Conservation (phyloP, 176 grass and related monocot species). For the Musa schizocarpa region DNA sequence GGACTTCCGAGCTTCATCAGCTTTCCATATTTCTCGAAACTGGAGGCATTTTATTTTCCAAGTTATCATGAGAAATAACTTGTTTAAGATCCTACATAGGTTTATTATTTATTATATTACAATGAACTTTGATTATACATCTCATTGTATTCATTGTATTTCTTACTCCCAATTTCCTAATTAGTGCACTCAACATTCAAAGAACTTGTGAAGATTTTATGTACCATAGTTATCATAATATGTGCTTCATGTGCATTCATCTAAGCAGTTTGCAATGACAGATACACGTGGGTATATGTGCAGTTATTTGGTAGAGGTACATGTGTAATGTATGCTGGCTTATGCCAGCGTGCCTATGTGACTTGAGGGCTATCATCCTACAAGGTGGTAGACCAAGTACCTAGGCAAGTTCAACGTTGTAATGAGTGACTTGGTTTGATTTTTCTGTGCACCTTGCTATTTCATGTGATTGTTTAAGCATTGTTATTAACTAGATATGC, state of each 20-base stretch:
- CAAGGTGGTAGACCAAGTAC: neutral
- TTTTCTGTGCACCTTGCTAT: neutral
- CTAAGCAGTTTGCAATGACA: too few species aligned
- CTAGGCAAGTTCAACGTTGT: neutral
- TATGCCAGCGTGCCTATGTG: neutral
- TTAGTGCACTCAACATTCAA: neutral
- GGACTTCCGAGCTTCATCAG: neutral
- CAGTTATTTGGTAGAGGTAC: too few species aligned
- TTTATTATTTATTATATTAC: neutral
- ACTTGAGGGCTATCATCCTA: too few species aligned
- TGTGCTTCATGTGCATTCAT: neutral
- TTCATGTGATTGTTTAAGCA: neutral
- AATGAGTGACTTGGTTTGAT: neutral
- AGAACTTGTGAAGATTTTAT: neutral
- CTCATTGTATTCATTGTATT: neutral
- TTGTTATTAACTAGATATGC: neutral
- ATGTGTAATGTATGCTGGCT: neutral
- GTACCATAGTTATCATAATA: neutral
- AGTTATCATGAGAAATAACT: neutral
- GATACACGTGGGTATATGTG: too few species aligned
- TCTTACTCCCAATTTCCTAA: neutral
- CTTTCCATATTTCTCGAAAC: neutral
- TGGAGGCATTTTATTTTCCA: too few species aligned
- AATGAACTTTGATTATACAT: neutral
- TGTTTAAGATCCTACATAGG: neutral